Evolutionary conservation across 2,329 filamentous ascomycete genomes (phyloP).

Genomic region (Fusarium sp.): DNA sequence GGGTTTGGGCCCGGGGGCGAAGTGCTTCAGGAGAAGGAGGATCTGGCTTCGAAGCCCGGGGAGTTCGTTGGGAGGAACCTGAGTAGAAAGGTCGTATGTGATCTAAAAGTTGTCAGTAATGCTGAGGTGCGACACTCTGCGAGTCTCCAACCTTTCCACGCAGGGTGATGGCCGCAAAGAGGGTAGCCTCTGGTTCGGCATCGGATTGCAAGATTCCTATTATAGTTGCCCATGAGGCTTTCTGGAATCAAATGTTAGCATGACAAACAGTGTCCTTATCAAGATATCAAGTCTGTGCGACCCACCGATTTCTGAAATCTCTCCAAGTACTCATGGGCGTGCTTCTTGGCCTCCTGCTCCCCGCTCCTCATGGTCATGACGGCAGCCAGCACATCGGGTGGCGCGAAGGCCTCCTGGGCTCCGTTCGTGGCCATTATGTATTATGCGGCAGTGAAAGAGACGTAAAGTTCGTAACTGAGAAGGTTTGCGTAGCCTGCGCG

Average conservation of each 20-base stretch:
- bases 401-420: constrained; percentile 79
- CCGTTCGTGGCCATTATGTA: constrained; percentile 74
- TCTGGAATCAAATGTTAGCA: constrained; percentile 61
- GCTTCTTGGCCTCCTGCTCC: constrained; percentile 84
- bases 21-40: constrained; percentile 82
- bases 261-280: neutral
- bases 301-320: constrained; percentile 96
- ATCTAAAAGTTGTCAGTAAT: constrained; percentile 70
- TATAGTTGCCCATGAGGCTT: constrained; percentile 90
- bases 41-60: constrained; percentile 85
- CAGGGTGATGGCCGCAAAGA: constrained; percentile 96
- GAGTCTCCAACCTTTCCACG: constrained; percentile 85
- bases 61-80: constrained; percentile 82
- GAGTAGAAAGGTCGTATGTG: constrained; percentile 89
- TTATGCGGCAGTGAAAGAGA: constrained; percentile 16
- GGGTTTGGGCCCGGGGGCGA: constrained; percentile 83
- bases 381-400: constrained; percentile 81
- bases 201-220: constrained; percentile 87
- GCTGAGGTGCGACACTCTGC: neutral
- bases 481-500: constrained; percentile 33
- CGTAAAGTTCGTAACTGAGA: constrained; percentile 1
- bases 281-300: neutral
- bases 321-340: constrained; percentile 91
- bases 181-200: constrained; percentile 84
- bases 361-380: constrained; percentile 92